phyloP scores from a whole-genome alignment of 2,329 filamentous ascomycete genomes.

The Kalmusia sp. region DNA sequence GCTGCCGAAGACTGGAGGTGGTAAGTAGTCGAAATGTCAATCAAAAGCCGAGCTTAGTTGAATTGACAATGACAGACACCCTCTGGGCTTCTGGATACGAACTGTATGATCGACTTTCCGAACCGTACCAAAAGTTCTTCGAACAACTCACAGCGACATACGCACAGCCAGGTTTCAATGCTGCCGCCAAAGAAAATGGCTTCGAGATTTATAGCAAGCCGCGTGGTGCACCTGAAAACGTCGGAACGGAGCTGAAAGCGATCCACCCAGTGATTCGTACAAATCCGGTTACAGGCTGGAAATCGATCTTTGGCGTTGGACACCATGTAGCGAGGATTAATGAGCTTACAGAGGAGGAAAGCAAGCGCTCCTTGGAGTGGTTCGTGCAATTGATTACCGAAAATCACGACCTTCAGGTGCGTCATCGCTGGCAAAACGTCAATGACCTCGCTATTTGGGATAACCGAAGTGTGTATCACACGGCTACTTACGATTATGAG shows the following conservation, averaged over 20 bases:
- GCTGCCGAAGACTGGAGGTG: conserved; percentile 41
- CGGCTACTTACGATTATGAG: conserved; percentile 67
- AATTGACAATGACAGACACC: no score
- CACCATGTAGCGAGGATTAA: conserved; percentile 52
- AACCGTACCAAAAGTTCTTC: conserved; percentile 58
- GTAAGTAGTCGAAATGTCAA: conserved; percentile 12
- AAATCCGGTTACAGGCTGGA: conserved; percentile 44
- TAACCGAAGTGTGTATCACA: conserved; percentile 63
- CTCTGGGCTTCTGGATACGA: conserved; percentile 49
- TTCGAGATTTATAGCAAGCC: conserved; percentile 57
- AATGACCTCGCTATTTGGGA: conserved; percentile 68
- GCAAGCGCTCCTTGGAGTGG: conserved; percentile 50
- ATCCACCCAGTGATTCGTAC: conserved; percentile 66
- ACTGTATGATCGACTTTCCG: conserved; percentile 58
- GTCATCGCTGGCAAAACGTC: conserved; percentile 52
- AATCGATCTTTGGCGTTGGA: conserved; percentile 57
- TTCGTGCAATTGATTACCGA: conserved; percentile 43
- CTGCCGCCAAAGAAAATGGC: conserved; percentile 46
- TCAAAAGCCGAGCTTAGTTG: no score
- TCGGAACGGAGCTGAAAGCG: conserved; percentile 58
- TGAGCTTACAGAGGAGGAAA: conserved; percentile 53
- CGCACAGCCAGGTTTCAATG: conserved; percentile 51
- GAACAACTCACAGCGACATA: conserved; percentile 56
- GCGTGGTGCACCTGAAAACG: conserved; percentile 62
- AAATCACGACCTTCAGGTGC: conserved; percentile 53